A percentile compares a stretch with the other conserved stretches of the same genome.
Evolutionary conservation across 1,139 yeast species (phyloP).

Genomic region (Candida pseudocylindracea): DNA sequence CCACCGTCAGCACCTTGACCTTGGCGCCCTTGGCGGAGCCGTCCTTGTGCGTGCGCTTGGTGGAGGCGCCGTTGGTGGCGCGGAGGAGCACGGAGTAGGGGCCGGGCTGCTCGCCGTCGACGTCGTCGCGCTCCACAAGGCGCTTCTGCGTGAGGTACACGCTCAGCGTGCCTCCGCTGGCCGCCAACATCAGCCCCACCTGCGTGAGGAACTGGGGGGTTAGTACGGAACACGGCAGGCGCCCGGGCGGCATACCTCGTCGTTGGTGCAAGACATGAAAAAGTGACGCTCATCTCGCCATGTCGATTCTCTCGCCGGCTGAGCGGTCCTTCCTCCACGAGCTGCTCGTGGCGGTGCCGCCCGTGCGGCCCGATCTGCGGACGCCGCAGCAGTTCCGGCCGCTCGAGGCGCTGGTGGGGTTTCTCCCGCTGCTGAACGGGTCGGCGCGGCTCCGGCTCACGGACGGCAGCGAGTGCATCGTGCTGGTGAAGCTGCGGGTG

Average conservation of each 20-base stretch:
- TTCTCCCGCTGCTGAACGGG: constrained; percentile 76
- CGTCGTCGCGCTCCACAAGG: constrained; percentile 3
- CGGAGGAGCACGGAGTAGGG: no score
- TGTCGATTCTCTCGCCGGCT: constrained; percentile 50
- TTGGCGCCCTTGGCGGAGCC: no score
- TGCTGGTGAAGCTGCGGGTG: constrained; percentile 73
- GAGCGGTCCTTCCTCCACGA: constrained; percentile 66
- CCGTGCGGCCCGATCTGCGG: constrained; percentile 73
- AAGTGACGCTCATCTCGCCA: neutral
- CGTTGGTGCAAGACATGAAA: no score
- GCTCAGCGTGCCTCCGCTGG: constrained; percentile 17
- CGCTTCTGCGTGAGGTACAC: constrained; percentile 22
- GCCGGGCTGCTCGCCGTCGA: no score
- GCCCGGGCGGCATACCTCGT: no score
- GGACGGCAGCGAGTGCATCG: constrained; percentile 86
- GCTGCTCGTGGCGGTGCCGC: constrained; percentile 38
- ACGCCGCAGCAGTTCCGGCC: constrained; percentile 58
- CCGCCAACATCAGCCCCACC: constrained; percentile 8
- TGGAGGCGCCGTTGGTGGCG: no score
- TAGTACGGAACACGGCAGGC: no score
- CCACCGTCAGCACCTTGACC: no score
- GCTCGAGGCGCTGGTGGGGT: constrained; percentile 58
- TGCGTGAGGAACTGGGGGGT: constrained; percentile 13
- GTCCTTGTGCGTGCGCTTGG: no score
- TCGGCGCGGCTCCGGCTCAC: constrained; percentile 68